These are phyloP conservation scores for Boletus rufocinnamomeus DNA, from an alignment of 768 basidiomycete genomes.

Conservation along the genomic window DNA sequence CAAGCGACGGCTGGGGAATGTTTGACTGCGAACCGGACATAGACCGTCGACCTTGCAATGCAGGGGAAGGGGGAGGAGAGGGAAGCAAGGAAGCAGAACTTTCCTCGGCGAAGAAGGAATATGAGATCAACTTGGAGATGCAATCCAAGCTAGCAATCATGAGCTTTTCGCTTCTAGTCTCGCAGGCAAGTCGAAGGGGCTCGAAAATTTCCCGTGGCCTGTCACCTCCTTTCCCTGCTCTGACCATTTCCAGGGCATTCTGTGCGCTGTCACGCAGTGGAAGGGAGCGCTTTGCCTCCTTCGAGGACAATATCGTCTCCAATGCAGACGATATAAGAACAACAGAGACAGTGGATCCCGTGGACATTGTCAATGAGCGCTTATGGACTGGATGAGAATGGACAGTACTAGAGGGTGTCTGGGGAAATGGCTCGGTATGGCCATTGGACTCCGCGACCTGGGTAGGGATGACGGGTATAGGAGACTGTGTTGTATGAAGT, in stretches of 20 bases:
- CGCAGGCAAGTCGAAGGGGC: conserved; percentile 94
- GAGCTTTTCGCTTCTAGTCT: conserved; percentile 89
- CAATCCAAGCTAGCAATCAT: conserved; percentile 98
- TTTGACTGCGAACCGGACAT: conserved; percentile 48
- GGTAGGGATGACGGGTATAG: conserved; percentile 6
- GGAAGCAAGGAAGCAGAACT: conserved; percentile 46
- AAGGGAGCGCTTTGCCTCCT: conserved; percentile 81
- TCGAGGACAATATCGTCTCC: conserved; percentile 82
- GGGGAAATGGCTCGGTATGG: conserved; percentile 14
- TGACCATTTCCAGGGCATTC: conserved; percentile 80
- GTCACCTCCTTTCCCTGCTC: conserved; percentile 71
- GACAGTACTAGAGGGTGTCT: conserved; percentile 23
- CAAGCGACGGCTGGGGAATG: conserved; percentile 69
- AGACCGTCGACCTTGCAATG: conserved; percentile 43
- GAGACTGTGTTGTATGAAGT: conserved; percentile 6
- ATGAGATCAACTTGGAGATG: conserved; percentile 95
- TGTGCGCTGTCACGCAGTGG: conserved; percentile 84
- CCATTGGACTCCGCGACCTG: conserved; percentile 18
- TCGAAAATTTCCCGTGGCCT: conserved; percentile 89
- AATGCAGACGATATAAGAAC: conserved; percentile 83
- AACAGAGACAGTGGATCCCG: conserved; percentile 72
- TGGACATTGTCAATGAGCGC: conserved; percentile 62
- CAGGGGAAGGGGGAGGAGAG: conserved; percentile 80
- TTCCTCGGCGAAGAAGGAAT: conserved; percentile 91
- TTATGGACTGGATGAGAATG: conserved; percentile 41